phyloP scores from a whole-genome alignment of 306 rosid species.

The Pyrus pyrifolia region DNA sequence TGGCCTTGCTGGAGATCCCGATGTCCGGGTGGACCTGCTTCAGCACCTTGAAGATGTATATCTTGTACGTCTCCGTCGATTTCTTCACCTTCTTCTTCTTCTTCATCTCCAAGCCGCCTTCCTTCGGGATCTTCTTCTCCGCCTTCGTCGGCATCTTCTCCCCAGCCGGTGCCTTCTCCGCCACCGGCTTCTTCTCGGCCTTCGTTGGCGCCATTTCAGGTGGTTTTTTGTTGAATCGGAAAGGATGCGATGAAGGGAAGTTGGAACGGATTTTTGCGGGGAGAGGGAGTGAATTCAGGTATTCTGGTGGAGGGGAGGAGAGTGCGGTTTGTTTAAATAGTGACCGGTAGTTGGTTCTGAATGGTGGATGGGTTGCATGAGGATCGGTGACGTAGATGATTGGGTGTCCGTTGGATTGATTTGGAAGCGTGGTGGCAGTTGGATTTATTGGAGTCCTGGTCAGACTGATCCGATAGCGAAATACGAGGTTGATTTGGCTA shows the following conservation, averaged over 20 bases:
- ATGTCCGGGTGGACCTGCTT: conserved; percentile 76
- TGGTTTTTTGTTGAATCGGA: neutral
- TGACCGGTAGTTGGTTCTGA: neutral
- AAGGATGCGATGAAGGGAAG: neutral
- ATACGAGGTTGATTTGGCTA: neutral
- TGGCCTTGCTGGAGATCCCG: conserved; percentile 76
- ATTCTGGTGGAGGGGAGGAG: neutral
- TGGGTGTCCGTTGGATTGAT: neutral
- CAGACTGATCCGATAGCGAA: neutral
- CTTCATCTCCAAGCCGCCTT: conserved; percentile 39
- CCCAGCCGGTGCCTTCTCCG: conserved; percentile 56
- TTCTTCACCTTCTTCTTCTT: conserved; percentile 71
- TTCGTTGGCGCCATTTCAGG: conserved; percentile 54
- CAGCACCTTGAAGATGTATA: conserved; percentile 73
- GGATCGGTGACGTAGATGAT: conserved; percentile 15
- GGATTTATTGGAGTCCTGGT: neutral
- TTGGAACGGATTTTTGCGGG: neutral
- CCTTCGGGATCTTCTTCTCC: conserved; percentile 74
- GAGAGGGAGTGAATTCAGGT: neutral
- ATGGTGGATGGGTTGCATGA: neutral
- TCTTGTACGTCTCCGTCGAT: conserved; percentile 68
- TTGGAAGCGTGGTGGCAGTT: neutral
- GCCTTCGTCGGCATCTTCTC: conserved; percentile 64
- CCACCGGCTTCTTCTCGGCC: conserved; percentile 68
- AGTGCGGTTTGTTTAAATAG: conserved; percentile 16